Conservation (phyloP, 2,329 filamentous ascomycete genomes). For the Alternaria gansuensis region DNA sequence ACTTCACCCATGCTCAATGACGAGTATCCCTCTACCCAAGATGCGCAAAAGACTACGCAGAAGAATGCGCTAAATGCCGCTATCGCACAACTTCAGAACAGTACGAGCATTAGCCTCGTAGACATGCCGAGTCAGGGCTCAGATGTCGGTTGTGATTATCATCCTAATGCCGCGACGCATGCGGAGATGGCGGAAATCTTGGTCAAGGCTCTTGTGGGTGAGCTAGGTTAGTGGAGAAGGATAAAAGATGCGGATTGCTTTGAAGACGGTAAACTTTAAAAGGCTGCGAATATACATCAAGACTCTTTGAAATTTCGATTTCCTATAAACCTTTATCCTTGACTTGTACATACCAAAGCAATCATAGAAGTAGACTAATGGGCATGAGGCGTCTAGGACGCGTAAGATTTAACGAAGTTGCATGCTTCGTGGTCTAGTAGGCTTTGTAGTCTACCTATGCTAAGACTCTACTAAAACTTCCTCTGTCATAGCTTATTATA, state of each 20-base stretch:
- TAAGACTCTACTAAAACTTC: too few relatives aligned
- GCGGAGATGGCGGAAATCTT: constrained; percentile 43
- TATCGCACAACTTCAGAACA: constrained; percentile 40
- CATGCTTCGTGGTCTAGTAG: too few relatives aligned
- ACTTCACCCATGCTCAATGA: constrained; percentile 55
- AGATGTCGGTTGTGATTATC: constrained; percentile 57
- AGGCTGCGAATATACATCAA: not conserved
- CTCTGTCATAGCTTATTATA: too few relatives aligned
- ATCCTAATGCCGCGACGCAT: constrained; percentile 55
- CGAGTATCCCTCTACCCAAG: constrained; percentile 46
- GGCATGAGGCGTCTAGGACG: too few relatives aligned
- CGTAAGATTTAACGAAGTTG: too few relatives aligned
- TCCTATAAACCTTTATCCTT: too few relatives aligned
- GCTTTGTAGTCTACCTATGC: too few relatives aligned
- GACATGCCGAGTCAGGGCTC: constrained; percentile 55
- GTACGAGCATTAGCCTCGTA: constrained; percentile 51
- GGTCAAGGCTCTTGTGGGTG: constrained; percentile 23
- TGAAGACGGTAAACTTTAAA: not conserved
- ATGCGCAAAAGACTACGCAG: constrained; percentile 53
- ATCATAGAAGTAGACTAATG: too few relatives aligned
- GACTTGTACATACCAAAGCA: too few relatives aligned
- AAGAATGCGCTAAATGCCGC: constrained; percentile 48
- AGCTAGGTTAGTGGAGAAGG: constrained; percentile 28
- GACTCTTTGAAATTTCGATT: not conserved
- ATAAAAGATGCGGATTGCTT: not conserved